Conservation (phyloP, 768 basidiomycete species). For the Podaxis mareebaensis region DNA sequence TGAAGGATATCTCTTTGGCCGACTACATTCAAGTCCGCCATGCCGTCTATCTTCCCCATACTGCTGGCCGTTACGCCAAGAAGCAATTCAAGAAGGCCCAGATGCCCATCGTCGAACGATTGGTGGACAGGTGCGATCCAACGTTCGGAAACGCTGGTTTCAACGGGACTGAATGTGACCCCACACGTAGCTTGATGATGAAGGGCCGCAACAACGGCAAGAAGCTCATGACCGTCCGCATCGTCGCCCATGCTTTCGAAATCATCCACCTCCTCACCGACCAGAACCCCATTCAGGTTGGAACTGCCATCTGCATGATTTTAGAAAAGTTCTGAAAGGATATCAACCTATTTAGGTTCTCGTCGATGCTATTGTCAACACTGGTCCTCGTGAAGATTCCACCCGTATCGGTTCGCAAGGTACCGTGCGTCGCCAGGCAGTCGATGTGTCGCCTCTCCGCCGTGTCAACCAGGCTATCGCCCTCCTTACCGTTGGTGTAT, state of each 20-base stretch:
- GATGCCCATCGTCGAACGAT: constrained; percentile 99
- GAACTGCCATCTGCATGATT: constrained; percentile 22
- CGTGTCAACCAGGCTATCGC: constrained; percentile 97
- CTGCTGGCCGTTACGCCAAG: constrained; percentile 98
- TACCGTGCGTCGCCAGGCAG: constrained; percentile 98
- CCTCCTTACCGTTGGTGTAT: constrained; percentile 92
- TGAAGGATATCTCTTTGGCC: constrained; percentile 98
- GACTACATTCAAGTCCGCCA: constrained; percentile 99
- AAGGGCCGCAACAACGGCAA: constrained; percentile 99
- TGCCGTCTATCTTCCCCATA: constrained; percentile 97
- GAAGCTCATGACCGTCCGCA: constrained; percentile 98
- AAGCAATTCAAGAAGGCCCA: constrained; percentile 99
- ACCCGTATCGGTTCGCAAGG: constrained; percentile 99
- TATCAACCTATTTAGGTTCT: constrained; percentile 58
- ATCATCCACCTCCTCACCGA: constrained; percentile 99
- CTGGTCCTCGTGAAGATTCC: constrained; percentile 98
- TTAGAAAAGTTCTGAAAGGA: constrained; percentile 5
- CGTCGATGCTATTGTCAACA: constrained; percentile 99
- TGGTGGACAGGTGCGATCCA: constrained; percentile 87
- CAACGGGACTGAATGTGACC: constrained; percentile 4
- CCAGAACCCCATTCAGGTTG: constrained; percentile 98
- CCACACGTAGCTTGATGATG: constrained; percentile 89
- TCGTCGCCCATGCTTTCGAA: constrained; percentile 99
- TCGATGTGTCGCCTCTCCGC: constrained; percentile 98
- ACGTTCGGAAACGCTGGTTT: neutral